Evolutionary conservation across 1,284 basidiomycete genomes (phyloP).

Genomic region (Sanghuangporus sanghuang): DNA sequence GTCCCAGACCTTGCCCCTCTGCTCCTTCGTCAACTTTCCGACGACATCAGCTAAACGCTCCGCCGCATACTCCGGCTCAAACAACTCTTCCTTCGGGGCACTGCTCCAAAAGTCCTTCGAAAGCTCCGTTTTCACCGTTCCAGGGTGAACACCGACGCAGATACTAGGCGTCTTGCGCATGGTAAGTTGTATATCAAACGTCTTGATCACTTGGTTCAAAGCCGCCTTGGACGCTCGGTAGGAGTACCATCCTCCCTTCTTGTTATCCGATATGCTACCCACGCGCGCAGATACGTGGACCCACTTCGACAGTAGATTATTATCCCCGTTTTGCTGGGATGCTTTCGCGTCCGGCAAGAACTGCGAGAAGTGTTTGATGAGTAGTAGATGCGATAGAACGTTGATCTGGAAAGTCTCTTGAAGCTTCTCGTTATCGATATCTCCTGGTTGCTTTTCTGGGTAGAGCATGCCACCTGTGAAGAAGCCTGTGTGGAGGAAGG

Average conservation of each 20-base stretch:
- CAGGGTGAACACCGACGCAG: constrained; percentile 54
- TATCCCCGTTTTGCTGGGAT: neutral
- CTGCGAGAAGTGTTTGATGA: constrained; percentile 57
- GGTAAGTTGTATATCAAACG: constrained; percentile 59
- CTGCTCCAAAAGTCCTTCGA: constrained; percentile 45
- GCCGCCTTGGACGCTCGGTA: constrained; percentile 74
- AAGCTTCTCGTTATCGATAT: constrained; percentile 42
- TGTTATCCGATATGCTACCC: constrained; percentile 59
- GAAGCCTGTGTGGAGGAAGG: constrained; percentile 50
- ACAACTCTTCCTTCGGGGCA: constrained; percentile 39
- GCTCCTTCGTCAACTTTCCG: constrained; percentile 36
- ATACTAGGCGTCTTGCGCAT: constrained; percentile 50
- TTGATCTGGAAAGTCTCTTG: constrained; percentile 50
- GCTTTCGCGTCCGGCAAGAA: constrained; percentile 40
- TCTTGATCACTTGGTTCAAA: constrained; percentile 68
- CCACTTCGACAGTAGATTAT: constrained; percentile 41
- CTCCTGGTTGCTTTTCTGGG: constrained; percentile 51
- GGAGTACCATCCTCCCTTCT: constrained; percentile 65
- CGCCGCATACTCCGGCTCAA: constrained; percentile 59
- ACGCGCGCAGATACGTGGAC: constrained; percentile 59
- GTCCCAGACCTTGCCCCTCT: constrained; percentile 65
- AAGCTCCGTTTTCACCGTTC: constrained; percentile 55
- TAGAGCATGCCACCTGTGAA: constrained; percentile 52
- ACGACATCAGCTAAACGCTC: constrained; percentile 54
- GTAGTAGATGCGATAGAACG: constrained; percentile 53